Base-by-base conservation (phyloP, 345 rosid species). In the Gossypium mustelinum region DNA sequence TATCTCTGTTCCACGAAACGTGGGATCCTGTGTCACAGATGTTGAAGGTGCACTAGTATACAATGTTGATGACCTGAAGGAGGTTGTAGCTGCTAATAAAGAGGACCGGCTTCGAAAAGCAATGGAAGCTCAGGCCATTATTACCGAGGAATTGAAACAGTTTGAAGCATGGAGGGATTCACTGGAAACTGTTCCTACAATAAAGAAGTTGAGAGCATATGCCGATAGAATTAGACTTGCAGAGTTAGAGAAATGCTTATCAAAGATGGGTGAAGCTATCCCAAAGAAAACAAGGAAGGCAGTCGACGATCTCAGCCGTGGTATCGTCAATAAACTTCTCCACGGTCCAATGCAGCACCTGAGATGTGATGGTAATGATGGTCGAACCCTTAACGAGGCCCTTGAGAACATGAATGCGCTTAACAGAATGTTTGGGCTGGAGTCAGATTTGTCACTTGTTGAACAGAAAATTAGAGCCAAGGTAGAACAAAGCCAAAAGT, bases 321-420 rank as follows among this genome's bases (percentile, higher is more conserved):
- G 98, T 16, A 93, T 95, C 16, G 92, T 95, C 67, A 95, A 95
- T 85, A 93, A 90, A 87, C 92, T 95, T 79, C 92, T 95, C 65
- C 98, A 93, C 20, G 98, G 99, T 76, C 99, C 99, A 56, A 93
- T 93, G 99, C 94, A 93, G 79, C 99, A 93, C 82, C 86, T 95
- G 79, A 93, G 99, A 83, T 95, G 99, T 41, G 97, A 95, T 59
- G 97, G 90, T 3, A 87, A 87, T 58, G 95, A 87, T 34, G 86
- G 90, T 79, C 83, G 96, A 59, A 88, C 93, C 27, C 84, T 95
- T 11, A 86, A 81, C 2, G 98, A 91, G 85, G 90, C 90, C 43
- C 97, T 95, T 17, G 99, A 93, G 84, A 95, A 93, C 61, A 95
- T 93, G 98, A 93, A 91, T 80, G 98, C 97, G 17, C 94, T 95